Evolutionary conservation across 768 basidiomycete genomes (phyloP).

Genomic region (Tricholoma terreum): DNA sequence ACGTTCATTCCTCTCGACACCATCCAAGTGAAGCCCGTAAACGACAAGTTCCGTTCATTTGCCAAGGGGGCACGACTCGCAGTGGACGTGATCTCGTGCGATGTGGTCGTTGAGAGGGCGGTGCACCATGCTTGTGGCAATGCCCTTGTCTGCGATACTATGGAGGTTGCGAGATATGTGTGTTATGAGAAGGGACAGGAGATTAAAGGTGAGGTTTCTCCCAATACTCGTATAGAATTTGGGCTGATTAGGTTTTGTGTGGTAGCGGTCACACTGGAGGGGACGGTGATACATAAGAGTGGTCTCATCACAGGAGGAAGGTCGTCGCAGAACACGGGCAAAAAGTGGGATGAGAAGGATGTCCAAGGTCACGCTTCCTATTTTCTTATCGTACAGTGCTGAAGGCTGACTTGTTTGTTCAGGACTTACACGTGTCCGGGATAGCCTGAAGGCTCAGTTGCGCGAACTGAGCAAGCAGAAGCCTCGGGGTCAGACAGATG

Average conservation of each 20-base stretch:
- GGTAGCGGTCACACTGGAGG: conserved; percentile 91
- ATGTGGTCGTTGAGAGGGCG: conserved; percentile 84
- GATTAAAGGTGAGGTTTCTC: conserved; percentile 76
- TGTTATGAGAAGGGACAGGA: conserved; percentile 95
- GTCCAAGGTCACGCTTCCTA: conserved; percentile 58
- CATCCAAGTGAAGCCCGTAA: conserved; percentile 89
- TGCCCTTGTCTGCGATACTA: conserved; percentile 90
- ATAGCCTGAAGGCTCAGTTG: conserved; percentile 69
- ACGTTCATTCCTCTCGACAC: conserved; percentile 99
- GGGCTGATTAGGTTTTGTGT: background rate
- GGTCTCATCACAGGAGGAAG: conserved; percentile 96
- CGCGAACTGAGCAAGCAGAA: conserved; percentile 82
- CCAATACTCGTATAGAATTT: background rate
- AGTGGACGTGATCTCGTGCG: conserved; percentile 81
- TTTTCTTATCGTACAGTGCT: background rate
- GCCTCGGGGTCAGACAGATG: conserved; percentile 81
- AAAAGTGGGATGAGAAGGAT: conserved; percentile 95
- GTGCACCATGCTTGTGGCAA: conserved; percentile 97
- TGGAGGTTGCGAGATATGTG: conserved; percentile 88
- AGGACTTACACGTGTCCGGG: conserved; percentile 58
- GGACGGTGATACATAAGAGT: conserved; percentile 96
- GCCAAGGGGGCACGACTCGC: conserved; percentile 85
- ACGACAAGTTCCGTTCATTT: conserved; percentile 92
- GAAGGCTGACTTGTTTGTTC: background rate
- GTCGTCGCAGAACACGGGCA: conserved; percentile 68